Base-by-base conservation (phyloP, 202 grass and related monocot genomes). In the Carex sylvatica region DNA sequence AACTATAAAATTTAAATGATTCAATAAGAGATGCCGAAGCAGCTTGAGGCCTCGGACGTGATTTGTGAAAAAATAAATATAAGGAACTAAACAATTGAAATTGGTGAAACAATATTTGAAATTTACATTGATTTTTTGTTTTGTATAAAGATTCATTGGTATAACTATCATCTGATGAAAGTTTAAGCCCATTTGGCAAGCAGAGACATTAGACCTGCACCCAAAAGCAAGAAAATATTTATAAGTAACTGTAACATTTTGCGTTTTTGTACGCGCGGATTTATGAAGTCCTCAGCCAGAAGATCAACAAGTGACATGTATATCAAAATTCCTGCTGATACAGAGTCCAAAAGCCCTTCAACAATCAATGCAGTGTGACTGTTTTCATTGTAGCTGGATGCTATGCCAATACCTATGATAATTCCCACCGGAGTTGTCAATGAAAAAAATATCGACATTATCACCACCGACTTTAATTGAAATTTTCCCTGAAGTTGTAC, bases 271-370 rank as follows among this genome's bases (percentile, higher is more conserved):
- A 97, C 94, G 24, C 55, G 93, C 2, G 89, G 88, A 80, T 88
- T 90, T 84, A 86, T 90, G 40, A 97, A 94, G 55, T 97, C 94
- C 68, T 84, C 89, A 0, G 91, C 89, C 0, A 92, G 89, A 38
- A 97, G 89, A 72, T 92, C 91, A 1, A 94, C 89, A 5, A 97
- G 88, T 1, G 91, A 88, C 91, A 92, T 94, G 83, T 94, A 97
- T 1, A 94, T 0, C 0, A 97, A 59, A 80, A 97, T 97, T 68
- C 94, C 94, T 1, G 89, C 84, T 0, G 88, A 84, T 7, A 80
- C 88, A 9, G 89, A 89, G 60, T 94, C 72, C 36, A 97, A 82
- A 0, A 93, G 0, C 5, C 89, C 91, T 74, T 97, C 83, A 1
- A 94, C 86, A 20, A 89, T 23, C 18, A 94, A 86, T 3, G 94